Base-by-base conservation (phyloP, 306 rosid genomes). In the Carpinus viminea region DNA sequence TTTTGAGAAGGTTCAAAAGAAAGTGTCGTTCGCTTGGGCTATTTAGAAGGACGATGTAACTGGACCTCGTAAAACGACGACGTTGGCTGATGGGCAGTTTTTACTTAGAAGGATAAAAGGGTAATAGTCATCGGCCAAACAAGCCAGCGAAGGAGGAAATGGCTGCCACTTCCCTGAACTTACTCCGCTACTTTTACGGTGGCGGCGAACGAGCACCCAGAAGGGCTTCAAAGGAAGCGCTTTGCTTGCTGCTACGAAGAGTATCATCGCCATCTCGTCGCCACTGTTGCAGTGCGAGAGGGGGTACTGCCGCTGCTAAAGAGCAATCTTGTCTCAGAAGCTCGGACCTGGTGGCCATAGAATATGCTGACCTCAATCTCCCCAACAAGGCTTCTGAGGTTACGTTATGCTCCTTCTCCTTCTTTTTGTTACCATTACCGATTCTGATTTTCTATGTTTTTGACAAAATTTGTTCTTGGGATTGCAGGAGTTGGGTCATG, bases 301-400 rank as follows among this genome's bases (percentile, higher is more conserved):
- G 74, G 34, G 69, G 12, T 57, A 78, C 80, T 71, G 52, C 79
- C 26, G 64, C 68, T 20, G 53, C 70, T 66, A 45, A 50, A 34
- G 79, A 86, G 26, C 82, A 68, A 8, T 83, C 15, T 17, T 69
- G 31, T 16, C 74, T 81, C 8, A 83, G 81, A 43, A 94, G 97
- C 88, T 76, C 98, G 4, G 86, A 86, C 41, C 85, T 94, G 8
- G 98, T 94, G 16, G 91, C 92, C 34, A 66, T 84, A 77, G 98
- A 94, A 84, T 91, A 92, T 71, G 88, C 93, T 0, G 97, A 94
- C 76, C 97, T 94, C 78, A 89, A 90, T 74, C 97, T 94, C 77
- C 76, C 92, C n/a, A 77, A 73, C 91, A 79, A 78, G 62, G 70
- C 81, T 54, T 53, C 82, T 3, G 74, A 75, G 81, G 83, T 85